Evolutionary conservation across 78 protist genomes (phyloP).

Genomic region (Dictyostelium firmibasis): DNA sequence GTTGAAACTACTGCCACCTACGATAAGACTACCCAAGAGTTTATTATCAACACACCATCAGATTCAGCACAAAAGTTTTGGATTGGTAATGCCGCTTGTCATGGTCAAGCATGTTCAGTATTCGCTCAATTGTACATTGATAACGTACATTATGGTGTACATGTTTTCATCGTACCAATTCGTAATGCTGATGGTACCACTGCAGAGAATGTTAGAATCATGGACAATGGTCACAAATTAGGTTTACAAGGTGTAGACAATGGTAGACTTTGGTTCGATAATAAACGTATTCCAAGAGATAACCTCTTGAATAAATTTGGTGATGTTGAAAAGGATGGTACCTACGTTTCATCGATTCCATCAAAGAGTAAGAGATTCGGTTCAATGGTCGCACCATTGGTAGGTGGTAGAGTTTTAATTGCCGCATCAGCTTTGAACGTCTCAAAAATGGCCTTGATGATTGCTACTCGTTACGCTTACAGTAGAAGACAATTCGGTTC

Average conservation of each 20-base stretch:
- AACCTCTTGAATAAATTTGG: constrained; percentile 75
- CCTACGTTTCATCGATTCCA: constrained; percentile 52
- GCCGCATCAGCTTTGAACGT: constrained; percentile 25
- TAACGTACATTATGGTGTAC: constrained; percentile 80
- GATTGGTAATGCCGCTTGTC: constrained; percentile 88
- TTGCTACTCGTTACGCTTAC: constrained; percentile 62
- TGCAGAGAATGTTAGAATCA: constrained; percentile 50
- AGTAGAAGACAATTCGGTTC: constrained; percentile 73
- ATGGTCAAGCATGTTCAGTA: constrained; percentile 80
- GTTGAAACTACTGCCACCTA: constrained; percentile 91
- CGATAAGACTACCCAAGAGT: constrained; percentile 73
- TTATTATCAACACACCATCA: constrained; percentile 77
- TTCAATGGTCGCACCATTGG: constrained; percentile 77
- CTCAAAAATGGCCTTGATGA: constrained; percentile 57
- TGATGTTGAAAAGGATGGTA: constrained; percentile 82
- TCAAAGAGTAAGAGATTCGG: constrained; percentile 63
- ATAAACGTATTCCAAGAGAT: constrained; percentile 87
- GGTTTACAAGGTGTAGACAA: constrained; percentile 86
- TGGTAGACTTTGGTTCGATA: constrained; percentile 84
- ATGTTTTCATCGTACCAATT: constrained; percentile 86
- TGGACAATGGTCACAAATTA: constrained; percentile 76
- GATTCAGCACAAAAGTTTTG: constrained; percentile 92
- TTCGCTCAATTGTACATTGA: constrained; percentile 83
- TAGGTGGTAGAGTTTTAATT: constrained; percentile 81
- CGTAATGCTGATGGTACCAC: constrained; percentile 52